Percentiles rank a stretch among this genome's conserved stretches.
phyloP scores from a whole-genome alignment of 345 rosid genomes.

The Sonneratia caseolaris region DNA sequence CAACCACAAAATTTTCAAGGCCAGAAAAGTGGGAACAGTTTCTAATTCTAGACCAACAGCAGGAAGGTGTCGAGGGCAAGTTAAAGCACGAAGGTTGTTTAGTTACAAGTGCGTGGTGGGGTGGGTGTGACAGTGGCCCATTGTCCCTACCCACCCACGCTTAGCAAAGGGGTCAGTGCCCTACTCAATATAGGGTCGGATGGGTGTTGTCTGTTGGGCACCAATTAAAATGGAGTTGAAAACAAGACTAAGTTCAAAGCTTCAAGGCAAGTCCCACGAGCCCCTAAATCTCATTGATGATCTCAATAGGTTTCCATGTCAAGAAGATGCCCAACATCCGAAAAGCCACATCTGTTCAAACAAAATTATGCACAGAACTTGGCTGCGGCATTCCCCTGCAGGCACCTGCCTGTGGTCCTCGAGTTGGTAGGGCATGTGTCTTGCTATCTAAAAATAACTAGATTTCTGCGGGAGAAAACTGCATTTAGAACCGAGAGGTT shows the following conservation, averaged over 20 bases:
- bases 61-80: neutral
- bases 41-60: neutral
- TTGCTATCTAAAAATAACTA: neutral
- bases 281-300: neutral
- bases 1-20: neutral
- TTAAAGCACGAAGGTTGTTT: neutral
- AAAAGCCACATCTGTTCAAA: constrained; percentile 4
- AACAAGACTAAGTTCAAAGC: constrained; percentile 26
- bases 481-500: neutral
- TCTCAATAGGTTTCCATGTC: neutral
- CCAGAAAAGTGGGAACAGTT: neutral
- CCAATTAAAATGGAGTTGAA: neutral
- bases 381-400: neutral
- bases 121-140: neutral
- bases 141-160: neutral
- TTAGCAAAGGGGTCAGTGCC: constrained; percentile 1
- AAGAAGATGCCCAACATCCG: neutral
- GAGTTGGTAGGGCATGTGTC: constrained; percentile 22
- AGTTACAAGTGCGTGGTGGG: constrained; percentile 4
- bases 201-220: constrained; percentile 15
- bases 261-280: constrained; percentile 3
- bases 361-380: neutral
- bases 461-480: neutral
- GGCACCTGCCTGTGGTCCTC: neutral
- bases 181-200: constrained; percentile 3